phyloP scores from a whole-genome alignment of 2,329 filamentous ascomycete species.

The Falciphora oryzae region DNA sequence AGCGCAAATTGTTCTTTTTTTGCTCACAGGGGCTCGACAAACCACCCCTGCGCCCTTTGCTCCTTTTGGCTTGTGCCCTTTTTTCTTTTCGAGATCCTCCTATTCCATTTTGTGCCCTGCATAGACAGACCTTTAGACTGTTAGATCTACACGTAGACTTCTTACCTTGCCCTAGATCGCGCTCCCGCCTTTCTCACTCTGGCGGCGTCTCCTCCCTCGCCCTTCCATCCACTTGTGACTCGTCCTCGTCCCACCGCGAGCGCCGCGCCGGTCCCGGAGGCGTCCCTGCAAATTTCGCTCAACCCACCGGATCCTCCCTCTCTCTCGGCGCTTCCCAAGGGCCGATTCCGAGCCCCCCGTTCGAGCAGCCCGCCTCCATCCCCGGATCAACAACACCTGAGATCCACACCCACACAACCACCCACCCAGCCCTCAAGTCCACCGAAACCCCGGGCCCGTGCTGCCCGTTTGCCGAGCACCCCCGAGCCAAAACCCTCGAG shows the following conservation, averaged over 20 bases:
- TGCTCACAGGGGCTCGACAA: not conserved
- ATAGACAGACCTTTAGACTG: not conserved
- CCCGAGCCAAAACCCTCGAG: not conserved
- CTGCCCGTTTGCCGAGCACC: not conserved
- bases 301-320: not conserved
- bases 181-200: not conserved
- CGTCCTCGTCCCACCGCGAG: not conserved
- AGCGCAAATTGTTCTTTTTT: not conserved
- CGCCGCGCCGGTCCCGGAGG: not conserved
- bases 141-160: not conserved
- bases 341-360: not conserved
- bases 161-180: not conserved
- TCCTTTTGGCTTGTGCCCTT: not conserved
- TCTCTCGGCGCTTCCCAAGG: not conserved
- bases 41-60: not conserved
- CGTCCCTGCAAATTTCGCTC: not conserved
- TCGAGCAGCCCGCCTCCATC: not conserved
- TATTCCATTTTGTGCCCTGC: not conserved
- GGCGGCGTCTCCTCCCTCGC: not conserved
- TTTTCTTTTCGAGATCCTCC: not conserved
- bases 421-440: not conserved
- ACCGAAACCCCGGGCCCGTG: not conserved
- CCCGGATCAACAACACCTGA: not conserved
- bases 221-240: not conserved
- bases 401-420: not conserved